Conservation (phyloP, 495 filamentous ascomycete genomes). For the Saxophila tyrrhenica region DNA sequence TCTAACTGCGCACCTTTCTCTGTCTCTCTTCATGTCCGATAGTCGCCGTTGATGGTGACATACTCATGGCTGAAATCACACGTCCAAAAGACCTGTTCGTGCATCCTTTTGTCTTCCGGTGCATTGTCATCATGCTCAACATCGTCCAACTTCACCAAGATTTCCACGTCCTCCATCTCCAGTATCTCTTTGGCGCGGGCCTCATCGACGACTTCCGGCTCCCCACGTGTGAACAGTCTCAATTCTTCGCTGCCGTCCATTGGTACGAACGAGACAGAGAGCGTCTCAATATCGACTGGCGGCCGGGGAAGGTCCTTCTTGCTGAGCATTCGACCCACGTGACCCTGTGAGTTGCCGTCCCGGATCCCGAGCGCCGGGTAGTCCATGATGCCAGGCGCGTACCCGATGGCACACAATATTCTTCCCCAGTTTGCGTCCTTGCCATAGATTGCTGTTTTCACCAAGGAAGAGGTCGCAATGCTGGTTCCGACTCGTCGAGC, state of each 20-base stretch:
- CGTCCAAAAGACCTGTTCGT: slow-evolving; percentile 80
- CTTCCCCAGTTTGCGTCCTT: slow-evolving; percentile 98
- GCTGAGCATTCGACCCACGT: too few relatives aligned
- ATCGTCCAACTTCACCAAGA: slow-evolving; percentile 30
- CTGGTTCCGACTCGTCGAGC: slow-evolving; percentile 57
- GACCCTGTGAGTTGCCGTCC: too few relatives aligned
- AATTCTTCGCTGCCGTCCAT: slow-evolving; percentile 69
- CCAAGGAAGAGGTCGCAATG: slow-evolving; percentile 86
- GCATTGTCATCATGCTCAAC: slow-evolving; percentile 21
- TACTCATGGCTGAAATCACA: slow-evolving; percentile 99
- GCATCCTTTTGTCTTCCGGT: not conserved
- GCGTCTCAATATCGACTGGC: slow-evolving; percentile 63
- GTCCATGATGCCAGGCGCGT: slow-evolving; percentile 44
- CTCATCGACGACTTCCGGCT: slow-evolving; percentile 91
- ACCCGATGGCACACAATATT: slow-evolving; percentile 89
- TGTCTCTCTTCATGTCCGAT: slow-evolving; percentile 48
- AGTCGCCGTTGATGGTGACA: slow-evolving; percentile 87
- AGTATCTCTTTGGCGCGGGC: slow-evolving; percentile 73
- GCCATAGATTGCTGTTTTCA: slow-evolving; percentile 95
- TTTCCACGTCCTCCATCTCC: slow-evolving; percentile 54
- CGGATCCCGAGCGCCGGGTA: slow-evolving; percentile 35
- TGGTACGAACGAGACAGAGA: slow-evolving; percentile 85
- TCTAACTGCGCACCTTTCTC: too few relatives aligned
- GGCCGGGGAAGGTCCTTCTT: too few relatives aligned
- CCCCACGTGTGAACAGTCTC: slow-evolving; percentile 77